Conservation (phyloP, 371 early-diverging fungal genomes). For the Choanephora cucurbitarum region DNA sequence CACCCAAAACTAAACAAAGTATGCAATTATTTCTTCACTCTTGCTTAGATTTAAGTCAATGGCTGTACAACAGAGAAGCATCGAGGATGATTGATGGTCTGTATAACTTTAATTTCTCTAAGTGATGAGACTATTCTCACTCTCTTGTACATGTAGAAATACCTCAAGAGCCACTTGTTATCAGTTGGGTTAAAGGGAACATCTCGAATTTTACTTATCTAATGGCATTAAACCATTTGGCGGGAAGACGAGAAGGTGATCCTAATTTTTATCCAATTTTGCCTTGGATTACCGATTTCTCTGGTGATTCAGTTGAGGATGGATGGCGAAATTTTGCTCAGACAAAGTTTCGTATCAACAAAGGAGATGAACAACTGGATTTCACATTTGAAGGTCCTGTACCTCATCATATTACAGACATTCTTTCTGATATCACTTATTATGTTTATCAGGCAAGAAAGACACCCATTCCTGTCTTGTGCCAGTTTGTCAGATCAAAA, state of each 20-base stretch:
- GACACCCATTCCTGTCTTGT: slow-evolving; percentile 67
- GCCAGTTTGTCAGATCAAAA: slow-evolving; percentile 71
- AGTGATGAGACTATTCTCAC: too few relatives aligned
- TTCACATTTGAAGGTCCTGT: slow-evolving; percentile 70
- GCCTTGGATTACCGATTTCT: slow-evolving; percentile 75
- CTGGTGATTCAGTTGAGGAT: slow-evolving; percentile 50
- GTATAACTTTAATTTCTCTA: too few relatives aligned
- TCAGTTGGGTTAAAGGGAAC: slow-evolving; percentile 72
- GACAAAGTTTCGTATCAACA: slow-evolving; percentile 72
- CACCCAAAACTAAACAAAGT: not conserved
- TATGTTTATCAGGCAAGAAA: slow-evolving; percentile 69
- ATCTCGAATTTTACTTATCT: slow-evolving; percentile 85
- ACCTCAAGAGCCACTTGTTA: slow-evolving; percentile 58
- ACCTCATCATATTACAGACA: slow-evolving; percentile 74
- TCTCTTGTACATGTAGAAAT: slow-evolving; percentile 33
- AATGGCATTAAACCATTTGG: slow-evolving; percentile 79
- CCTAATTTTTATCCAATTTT: slow-evolving; percentile 75
- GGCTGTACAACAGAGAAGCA: slow-evolving; percentile 20
- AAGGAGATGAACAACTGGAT: slow-evolving; percentile 76
- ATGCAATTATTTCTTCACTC: not conserved
- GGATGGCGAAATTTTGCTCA: slow-evolving; percentile 69
- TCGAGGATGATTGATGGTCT: slow-evolving; percentile 24
- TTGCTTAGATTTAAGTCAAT: slow-evolving; percentile 26
- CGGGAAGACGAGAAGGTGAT: slow-evolving; percentile 69
- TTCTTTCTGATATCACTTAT: slow-evolving; percentile 72